Base-by-base conservation (phyloP, 1,284 basidiomycete genomes). In the Pseudozyma pruni region DNA sequence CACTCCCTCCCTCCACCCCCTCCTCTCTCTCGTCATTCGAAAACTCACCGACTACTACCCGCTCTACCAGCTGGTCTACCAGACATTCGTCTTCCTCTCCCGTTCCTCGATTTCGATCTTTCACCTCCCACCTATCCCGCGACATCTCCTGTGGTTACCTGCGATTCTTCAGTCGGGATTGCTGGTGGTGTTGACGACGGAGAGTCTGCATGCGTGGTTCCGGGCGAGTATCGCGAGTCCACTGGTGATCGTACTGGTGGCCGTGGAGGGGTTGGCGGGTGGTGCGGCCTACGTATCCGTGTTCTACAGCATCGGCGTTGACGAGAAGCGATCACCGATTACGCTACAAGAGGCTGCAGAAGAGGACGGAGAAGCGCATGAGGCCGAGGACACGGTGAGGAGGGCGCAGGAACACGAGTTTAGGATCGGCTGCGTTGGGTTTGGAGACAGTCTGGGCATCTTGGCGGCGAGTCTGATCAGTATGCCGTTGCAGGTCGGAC, bases 41-140 rank as follows among this genome's bases (percentile, higher is more conserved):
- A 90, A 89, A 1, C 87, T 95, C 29, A 86, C 92, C 31, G 95
- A 98, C 80, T 98, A 95, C 82, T 98, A 98, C 83, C 94, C 94
- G 7, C 95, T 81, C 4, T 83, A 76, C 56, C 82, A 83, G 55
- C 72, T 83, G 2, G 71, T 81, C 22, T 84, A 83, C 55, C 83
- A 98, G 86, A 89, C 91, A 14, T 93, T 94, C 42, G 95, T 98
- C 43, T 98, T 98, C 85, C 81, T 98, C 61, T 97, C 94, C 1
- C 90, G 96, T 3, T 96, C 94, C 0, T 91, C 93, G 4, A 91
- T 96, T 47, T 92, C 93, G 0, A 73, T 85, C 41, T 83, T 97
- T 41, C 91, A 91, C 10, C 78, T 98, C 2, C 93, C 93, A 0
- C 88, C 95, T 0, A 85, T 98, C 7, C 93, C 94, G 0, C 80